Evolutionary conservation across 495 filamentous ascomycete species (phyloP).

Genomic region (Penicillium atrosanguineum): DNA sequence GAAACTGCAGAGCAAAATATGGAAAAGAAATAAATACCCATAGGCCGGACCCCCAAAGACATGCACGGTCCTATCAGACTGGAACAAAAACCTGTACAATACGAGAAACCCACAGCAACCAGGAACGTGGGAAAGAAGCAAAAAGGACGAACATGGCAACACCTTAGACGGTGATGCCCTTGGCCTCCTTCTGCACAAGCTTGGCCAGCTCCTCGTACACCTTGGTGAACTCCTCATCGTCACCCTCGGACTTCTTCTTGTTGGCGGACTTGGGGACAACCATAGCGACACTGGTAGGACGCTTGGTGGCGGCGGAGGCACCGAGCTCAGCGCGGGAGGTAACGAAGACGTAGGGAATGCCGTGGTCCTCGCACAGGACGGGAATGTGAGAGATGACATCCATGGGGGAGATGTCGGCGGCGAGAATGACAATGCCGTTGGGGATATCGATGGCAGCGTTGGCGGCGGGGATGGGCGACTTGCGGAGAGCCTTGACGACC

Average conservation of each 20-base stretch:
- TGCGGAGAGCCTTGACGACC: conserved; percentile 94
- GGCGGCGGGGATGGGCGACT: conserved; percentile 61
- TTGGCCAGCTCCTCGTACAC: conserved; percentile 70
- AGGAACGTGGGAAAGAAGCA: conserved; percentile 25
- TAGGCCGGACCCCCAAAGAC: conserved; percentile 46
- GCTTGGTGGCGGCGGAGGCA: conserved; percentile 85
- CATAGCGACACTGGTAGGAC: conserved; percentile 94
- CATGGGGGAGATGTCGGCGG: conserved; percentile 95
- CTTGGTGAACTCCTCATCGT: conserved; percentile 67
- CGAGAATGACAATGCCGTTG: conserved; percentile 80
- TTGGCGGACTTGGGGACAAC: conserved; percentile 57
- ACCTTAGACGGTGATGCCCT: conserved; percentile 45
- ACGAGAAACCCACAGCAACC: conserved; percentile 36
- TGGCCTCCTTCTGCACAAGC: conserved; percentile 68
- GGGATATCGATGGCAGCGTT: conserved; percentile 51
- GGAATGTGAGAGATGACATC: conserved; percentile 97
- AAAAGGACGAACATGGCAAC: conserved; percentile 24
- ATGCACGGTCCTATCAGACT: conserved; percentile 43
- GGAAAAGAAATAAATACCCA: conserved; percentile 40
- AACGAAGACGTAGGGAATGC: conserved; percentile 91
- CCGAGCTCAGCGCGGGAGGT: conserved; percentile 85
- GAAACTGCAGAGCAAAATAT: conserved; percentile 41
- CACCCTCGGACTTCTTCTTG: conserved; percentile 51
- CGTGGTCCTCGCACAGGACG: conserved; percentile 95
- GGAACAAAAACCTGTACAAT: conserved; percentile 47